Evolutionary conservation across 495 filamentous ascomycete genomes (phyloP), one percentile per base, ranked within the genome.

Genomic region (Xeromyces bisporus): DNA sequence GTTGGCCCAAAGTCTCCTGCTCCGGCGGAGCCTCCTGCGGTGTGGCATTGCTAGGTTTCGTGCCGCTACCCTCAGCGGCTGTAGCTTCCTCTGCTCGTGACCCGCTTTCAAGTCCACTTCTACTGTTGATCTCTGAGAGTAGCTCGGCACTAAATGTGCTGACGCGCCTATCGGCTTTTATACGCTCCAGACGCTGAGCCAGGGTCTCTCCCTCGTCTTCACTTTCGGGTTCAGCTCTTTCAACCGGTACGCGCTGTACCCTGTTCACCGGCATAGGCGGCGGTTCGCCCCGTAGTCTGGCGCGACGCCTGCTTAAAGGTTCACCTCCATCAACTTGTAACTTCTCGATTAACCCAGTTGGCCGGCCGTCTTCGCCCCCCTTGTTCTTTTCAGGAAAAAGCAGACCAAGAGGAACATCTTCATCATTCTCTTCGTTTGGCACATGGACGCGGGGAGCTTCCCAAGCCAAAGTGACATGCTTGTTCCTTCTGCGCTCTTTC

Each of bases 281-380:
- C 1, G 50, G 42, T 28, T 63, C 60, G 30, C 79, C 85, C 32
- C 72, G 67, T 10, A 97, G 62, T 38, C 89, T 63, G 17, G 80
- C 79, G 21, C 84, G 71, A 6, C 89, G 75, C 11, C 62, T 60
- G 40, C 80, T 85, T 25, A 97, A 56, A 4, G 89, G 85, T 43
- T 97, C 89, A 29, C 78, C 83, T 40, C 96, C 89, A 50, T 97
- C 89, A 38, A 87, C 54, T 32, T 92, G 72, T 6, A 78, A 70
- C 43, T 69, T 70, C 46, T 86, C 85, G 62, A 97, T 76, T 12
- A 97, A 56, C 9, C 89, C 89, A 13, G 86, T 46, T 0, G 87
- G 85, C 11, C 80, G 68, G 28, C 76, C 57, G 17, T 75, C 67
- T 23, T 70, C 67, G 6, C 60, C 47, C 7, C 61, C 52, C 7